phyloP scores from a whole-genome alignment of 805 yeast genomes.

The Starmerella scarabaei region DNA sequence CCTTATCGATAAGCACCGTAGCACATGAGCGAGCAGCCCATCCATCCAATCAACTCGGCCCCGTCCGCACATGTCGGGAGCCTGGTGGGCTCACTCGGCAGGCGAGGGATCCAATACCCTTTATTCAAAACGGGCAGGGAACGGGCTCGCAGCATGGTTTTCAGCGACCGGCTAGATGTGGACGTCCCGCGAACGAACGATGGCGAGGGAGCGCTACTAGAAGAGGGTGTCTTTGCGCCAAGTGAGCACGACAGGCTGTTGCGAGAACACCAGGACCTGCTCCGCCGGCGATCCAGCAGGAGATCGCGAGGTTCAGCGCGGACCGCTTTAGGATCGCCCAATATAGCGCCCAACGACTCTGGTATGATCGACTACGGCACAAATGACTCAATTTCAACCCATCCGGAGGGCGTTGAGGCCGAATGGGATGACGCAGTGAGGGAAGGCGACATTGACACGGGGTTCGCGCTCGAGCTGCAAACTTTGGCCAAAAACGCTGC shows the following conservation, averaged over 20 bases:
- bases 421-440: constrained; percentile 26
- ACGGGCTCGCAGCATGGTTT: constrained; percentile 10
- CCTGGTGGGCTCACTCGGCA: constrained; percentile 18
- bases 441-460: constrained; percentile 23
- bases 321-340: not conserved
- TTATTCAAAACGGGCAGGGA: constrained; percentile 8
- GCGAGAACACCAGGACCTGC: constrained; percentile 24
- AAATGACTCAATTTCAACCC: too few relatives aligned
- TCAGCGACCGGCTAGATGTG: constrained; percentile 12
- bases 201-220: constrained; percentile 21
- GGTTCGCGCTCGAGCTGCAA: constrained; percentile 20
- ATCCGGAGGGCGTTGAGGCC: constrained; percentile 12
- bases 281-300: constrained; percentile 18
- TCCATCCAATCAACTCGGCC: not conserved
- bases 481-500: constrained; percentile 27
- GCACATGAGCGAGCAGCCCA: not conserved
- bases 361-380: not conserved
- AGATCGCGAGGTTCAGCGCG: not conserved
- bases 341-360: not conserved
- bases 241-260: constrained; percentile 23
- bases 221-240: constrained; percentile 22
- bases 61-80: constrained; percentile 6
- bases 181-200: constrained; percentile 4
- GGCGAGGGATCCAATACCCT: constrained; percentile 16
- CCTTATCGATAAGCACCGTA: too few relatives aligned